Evolutionary conservation across 257 asterid genomes (phyloP), one percentile per base, ranked within the genome.

Genomic region (Nemophila menziesii): DNA sequence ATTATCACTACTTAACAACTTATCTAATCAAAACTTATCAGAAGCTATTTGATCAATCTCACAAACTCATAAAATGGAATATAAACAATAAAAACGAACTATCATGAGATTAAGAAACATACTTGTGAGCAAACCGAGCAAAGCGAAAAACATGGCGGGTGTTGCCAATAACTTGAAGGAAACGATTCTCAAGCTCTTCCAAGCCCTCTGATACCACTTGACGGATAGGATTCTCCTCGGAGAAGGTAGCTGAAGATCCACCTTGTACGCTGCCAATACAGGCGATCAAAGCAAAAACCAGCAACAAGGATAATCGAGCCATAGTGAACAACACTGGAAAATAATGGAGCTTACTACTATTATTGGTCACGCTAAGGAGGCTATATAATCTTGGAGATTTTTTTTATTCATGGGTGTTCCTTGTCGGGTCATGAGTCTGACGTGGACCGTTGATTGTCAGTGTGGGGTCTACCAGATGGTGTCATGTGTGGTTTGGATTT

Each of bases 51-150:
- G n/a, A n/a, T n/a, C n/a, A n/a, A n/a, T n/a, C n/a, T n/a, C 7
- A 5, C 2, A 22, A 6, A 1, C 1, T 36, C 1, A 17, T 36
- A 22, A 5, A 14, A 29, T 29, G 23, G 22, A 9, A 7, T 9
- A 1, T 12, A 33, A 4, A 22, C 5, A 16, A 13, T 22, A 5
- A 18, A 53, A 16, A 19, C 42, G 10, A 38, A 14, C 2, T n/a
- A 17, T 7, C 9, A 22, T 44, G 20, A 38, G 39, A 39, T 10
- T 3, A 11, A 43, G 2, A 8, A 20, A 43, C 15, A 14, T 2
- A 89, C 98, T 84, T 74, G 53, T 60, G 79, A 61, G 86, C 94
- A 54, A 84, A 90, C 47, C 92, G 94, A 36, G 77, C 92, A 51
- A 90, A 90, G 64, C 85, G 62, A 46, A 76, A 59, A 44, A 90